Evolutionary conservation across 176 grass and related monocot species (phyloP), one percentile per base, ranked within the genome.

Genomic region (Secale cereale): DNA sequence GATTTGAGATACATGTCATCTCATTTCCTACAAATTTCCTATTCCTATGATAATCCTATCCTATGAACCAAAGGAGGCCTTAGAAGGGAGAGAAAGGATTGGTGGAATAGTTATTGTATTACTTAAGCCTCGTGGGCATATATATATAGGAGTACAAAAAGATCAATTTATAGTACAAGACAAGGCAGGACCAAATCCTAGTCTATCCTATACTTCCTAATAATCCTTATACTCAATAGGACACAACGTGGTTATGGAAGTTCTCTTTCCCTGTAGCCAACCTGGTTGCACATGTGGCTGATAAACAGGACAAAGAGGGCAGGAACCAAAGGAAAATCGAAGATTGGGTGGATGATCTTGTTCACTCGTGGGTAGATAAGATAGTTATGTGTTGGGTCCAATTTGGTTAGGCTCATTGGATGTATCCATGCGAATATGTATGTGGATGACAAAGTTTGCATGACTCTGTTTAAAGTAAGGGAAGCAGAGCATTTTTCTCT

Each of bases 281-380:
- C 26, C 41, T 80, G 39, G 52, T 41, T 30, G 52, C 61, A 6
- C 43, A 77, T 69, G 83, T 78, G 61, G 31, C 45, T 37, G 61
- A 23, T 65, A 65, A 84, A 66, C 39, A 64, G 41, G 59, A 84
- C 71, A 52, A 52, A 75, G 31, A 59, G 16, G 52, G 27, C 48
- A 81, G 25, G 12, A 28, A 52, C 48, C 48, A 19, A 2, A 33
- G 5, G 41, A 46, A 19, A 29, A 59, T 15, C 54, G 20, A 17
- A 32, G 39, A 46, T 14, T 15, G 65, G 22, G 28, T 25, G 12
- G 48, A 57, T 17, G 20, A 56, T 57, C 43, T 33, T 81, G 40
- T 81, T 68, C 63, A 69, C 41, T n/a, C 79, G n/a, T 68, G 63
- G 23, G 10, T 27, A 41, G 35, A 79, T 45, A 64, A 43, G 59